Percentiles rank a stretch among this genome's conserved stretches.
Conservation (phyloP, 345 rosid species). For the Orychophragmus violaceus region DNA sequence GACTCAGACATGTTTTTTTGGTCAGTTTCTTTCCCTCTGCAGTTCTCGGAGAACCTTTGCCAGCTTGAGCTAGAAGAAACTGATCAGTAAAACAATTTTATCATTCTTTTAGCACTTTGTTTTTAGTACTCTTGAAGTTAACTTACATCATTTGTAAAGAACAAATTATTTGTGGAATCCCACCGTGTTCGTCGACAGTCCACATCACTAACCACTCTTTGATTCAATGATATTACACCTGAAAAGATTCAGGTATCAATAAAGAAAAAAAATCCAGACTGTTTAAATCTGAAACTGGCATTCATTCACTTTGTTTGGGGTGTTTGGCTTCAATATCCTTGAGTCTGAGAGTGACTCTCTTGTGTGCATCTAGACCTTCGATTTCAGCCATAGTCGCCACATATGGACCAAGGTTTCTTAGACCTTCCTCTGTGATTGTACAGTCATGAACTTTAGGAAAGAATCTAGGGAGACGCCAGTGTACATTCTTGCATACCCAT, state of each 20-base stretch:
- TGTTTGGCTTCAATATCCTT: constrained; percentile 63
- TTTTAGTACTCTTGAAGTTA: background rate
- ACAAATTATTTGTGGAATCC: background rate
- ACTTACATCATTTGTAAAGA: constrained; percentile 11
- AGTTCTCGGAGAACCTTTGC: no score
- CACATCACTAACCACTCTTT: background rate
- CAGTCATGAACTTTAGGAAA: constrained; percentile 77
- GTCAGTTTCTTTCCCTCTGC: constrained; percentile 12
- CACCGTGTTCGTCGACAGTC: no score
- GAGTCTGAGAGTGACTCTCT: constrained; percentile 80
- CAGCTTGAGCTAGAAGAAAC: no score
- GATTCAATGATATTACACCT: background rate
- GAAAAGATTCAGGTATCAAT: background rate
- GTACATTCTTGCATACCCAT: constrained; percentile 85
- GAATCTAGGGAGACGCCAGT: constrained; percentile 86
- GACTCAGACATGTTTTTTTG: background rate
- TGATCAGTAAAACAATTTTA: background rate
- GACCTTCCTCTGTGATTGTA: constrained; percentile 88
- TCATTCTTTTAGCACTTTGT: background rate
- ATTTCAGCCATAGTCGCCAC: constrained; percentile 82
- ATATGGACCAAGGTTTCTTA: constrained; percentile 65
- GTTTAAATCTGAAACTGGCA: background rate
- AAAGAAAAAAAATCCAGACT: background rate
- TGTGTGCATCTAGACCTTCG: constrained; percentile 88
- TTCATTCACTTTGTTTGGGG: constrained; percentile 27